phyloP scores from a whole-genome alignment of 495 filamentous ascomycete species.

The Astrocystis sublimbata region DNA sequence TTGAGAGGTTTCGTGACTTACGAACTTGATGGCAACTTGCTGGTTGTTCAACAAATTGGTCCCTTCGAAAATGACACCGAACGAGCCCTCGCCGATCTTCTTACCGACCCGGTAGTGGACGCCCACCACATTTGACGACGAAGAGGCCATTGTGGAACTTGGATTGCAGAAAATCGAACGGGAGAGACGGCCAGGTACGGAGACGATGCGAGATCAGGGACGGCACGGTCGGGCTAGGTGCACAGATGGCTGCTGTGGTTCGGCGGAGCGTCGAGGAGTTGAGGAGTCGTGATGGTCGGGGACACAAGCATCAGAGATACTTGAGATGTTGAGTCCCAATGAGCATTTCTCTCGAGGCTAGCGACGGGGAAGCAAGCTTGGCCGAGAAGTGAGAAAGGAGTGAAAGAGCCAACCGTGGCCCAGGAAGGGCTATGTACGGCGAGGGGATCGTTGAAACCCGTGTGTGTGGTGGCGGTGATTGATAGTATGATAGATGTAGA shows the following conservation, averaged over 20 bases:
- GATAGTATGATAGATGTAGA: slow-evolving; percentile 15
- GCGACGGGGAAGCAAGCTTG: slow-evolving; percentile 16
- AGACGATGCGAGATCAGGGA: neutral
- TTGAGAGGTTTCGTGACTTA: slow-evolving; percentile 50
- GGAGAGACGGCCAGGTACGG: slow-evolving; percentile 1
- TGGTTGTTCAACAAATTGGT: slow-evolving; percentile 99
- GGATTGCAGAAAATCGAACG: neutral
- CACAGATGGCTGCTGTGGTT: slow-evolving; percentile 8
- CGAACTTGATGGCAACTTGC: slow-evolving; percentile 99
- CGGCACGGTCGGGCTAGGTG: slow-evolving; percentile 7
- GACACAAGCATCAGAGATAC: slow-evolving; percentile 21
- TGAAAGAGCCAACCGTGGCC: slow-evolving; percentile 21
- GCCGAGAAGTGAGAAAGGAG: slow-evolving; percentile 6
- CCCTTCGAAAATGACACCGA: slow-evolving; percentile 98
- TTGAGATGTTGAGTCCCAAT: neutral
- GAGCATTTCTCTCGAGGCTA: slow-evolving; percentile 19
- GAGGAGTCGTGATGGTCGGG: slow-evolving; percentile 1
- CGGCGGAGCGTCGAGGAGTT: neutral
- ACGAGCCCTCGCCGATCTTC: slow-evolving; percentile 99
- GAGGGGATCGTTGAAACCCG: slow-evolving; percentile 7
- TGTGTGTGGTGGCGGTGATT: slow-evolving; percentile 13
- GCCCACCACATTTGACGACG: slow-evolving; percentile 96
- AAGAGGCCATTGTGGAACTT: slow-evolving; percentile 72
- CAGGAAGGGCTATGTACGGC: slow-evolving; percentile 17
- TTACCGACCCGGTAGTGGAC: slow-evolving; percentile 99